A percentile compares a stretch with the other conserved stretches of the same genome.
These are phyloP conservation scores for Pilaira anomala DNA, from an alignment of 192 early-diverging fungal species.

Conservation along the genomic window DNA sequence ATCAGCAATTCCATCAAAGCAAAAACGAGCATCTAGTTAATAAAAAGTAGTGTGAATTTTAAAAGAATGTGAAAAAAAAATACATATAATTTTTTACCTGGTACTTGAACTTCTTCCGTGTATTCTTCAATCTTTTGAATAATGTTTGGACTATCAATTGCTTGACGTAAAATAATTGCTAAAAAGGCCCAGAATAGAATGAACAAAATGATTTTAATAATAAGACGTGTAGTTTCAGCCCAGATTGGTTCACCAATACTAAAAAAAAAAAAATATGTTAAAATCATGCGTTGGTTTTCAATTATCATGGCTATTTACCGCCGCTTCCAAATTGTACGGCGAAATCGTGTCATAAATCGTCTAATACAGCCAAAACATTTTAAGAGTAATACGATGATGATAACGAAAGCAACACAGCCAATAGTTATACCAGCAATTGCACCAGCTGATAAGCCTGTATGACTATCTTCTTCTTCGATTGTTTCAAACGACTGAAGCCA, in stretches of 20 bases:
- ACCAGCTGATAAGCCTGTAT: no score
- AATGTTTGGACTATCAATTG: constrained; percentile 23
- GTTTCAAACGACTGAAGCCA: no score
- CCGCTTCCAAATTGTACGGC: no score
- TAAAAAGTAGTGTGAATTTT: no score
- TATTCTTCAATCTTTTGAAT: constrained; percentile 10
- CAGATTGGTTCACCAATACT: constrained; percentile 36
- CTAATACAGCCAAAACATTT: no score
- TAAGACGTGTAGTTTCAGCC: constrained; percentile 33
- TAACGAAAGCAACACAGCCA: no score
- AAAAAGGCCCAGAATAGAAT: constrained; percentile 25
- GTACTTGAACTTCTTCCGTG: constrained; percentile 14
- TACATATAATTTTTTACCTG: constrained; percentile 12
- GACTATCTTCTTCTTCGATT: no score
- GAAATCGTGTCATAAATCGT: no score
- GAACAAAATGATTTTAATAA: constrained; percentile 21
- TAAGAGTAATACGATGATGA: no score
- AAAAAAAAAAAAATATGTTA: constrained; percentile 2
- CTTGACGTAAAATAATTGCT: constrained; percentile 26
- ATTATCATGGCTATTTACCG: not conserved
- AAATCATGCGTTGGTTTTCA: constrained; percentile 7
- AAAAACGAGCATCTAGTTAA: constrained; percentile 36
- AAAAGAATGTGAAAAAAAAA: not conserved
- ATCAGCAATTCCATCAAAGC: constrained; percentile 32
- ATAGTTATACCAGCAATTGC: no score